These are phyloP conservation scores for Penicillium crustosum DNA, from an alignment of 2,329 filamentous ascomycete species.

Conservation along the genomic window DNA sequence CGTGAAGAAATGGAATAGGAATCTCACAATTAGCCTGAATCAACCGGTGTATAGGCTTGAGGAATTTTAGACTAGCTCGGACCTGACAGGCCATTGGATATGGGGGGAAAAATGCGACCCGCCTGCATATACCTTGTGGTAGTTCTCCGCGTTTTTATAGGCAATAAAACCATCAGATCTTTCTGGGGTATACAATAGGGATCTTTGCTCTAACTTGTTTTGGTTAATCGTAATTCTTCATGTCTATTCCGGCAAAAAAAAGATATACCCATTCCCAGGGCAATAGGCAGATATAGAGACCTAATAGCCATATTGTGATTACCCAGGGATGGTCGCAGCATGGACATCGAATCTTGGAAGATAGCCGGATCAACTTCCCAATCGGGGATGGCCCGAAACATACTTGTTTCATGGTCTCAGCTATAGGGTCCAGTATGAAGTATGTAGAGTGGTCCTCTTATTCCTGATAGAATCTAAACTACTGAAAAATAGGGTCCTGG, in stretches of 20 bases:
- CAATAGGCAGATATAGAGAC: neutral
- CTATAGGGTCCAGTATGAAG: neutral
- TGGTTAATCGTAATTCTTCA: neutral
- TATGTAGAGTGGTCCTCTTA: neutral
- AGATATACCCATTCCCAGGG: too few species aligned
- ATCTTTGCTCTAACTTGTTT: neutral
- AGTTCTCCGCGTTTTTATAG: constrained; percentile 7
- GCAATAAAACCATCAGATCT: neutral
- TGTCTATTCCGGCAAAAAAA: neutral
- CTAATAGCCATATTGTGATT: neutral
- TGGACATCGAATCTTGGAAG: neutral
- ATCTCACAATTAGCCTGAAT: constrained; percentile 17
- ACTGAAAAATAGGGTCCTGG: neutral
- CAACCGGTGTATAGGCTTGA: constrained; percentile 1
- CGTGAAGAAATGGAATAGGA: constrained; percentile 7
- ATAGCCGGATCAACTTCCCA: neutral
- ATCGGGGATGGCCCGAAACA: constrained; percentile 3
- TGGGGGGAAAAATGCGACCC: neutral
- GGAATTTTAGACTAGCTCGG: neutral
- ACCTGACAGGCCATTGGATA: neutral
- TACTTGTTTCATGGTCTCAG: neutral
- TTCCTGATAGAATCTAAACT: neutral
- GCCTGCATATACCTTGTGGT: neutral
- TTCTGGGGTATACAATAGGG: neutral
- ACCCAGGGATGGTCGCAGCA: neutral